Evolutionary conservation across 345 rosid species (phyloP).

Genomic region (Dovyalis caffra): DNA sequence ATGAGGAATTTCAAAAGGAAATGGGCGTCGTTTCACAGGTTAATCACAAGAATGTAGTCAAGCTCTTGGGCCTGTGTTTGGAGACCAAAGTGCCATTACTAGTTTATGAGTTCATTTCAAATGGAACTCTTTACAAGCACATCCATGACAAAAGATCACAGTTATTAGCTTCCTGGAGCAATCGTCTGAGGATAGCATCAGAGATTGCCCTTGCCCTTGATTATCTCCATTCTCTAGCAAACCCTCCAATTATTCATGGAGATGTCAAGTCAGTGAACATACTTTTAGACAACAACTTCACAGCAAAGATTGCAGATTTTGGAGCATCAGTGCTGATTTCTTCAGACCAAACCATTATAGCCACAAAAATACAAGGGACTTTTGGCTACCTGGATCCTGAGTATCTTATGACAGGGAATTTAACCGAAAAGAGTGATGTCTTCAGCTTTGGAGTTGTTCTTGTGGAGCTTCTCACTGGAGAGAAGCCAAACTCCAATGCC

Average conservation of each 20-base stretch:
- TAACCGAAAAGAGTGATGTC: constrained; percentile 36
- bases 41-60: constrained; percentile 36
- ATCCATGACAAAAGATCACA: constrained; percentile 19
- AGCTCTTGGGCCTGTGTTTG: constrained; percentile 33
- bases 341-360: constrained; percentile 2
- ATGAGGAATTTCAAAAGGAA: constrained; percentile 26
- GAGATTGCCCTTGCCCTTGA: constrained; percentile 37
- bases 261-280: constrained; percentile 35
- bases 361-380: constrained; percentile 24
- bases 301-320: constrained; percentile 37
- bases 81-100: constrained; percentile 35
- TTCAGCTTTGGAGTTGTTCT: constrained; percentile 38
- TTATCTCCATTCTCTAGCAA: constrained; percentile 34
- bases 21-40: constrained; percentile 28
- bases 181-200: constrained; percentile 16
- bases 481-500: neutral
- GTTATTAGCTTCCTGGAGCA: constrained; percentile 18
- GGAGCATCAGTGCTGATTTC: constrained; percentile 35
- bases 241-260: constrained; percentile 39
- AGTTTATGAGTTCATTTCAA: constrained; percentile 30
- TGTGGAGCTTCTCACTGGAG: constrained; percentile 32
- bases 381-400: constrained; percentile 40
- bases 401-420: constrained; percentile 22
- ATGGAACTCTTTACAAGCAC: constrained; percentile 25
- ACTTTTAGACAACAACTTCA: constrained; percentile 26